Evolutionary conservation across 192 early-diverging fungal genomes (phyloP).

Genomic region (Jimgerdemannia lactiflua): DNA sequence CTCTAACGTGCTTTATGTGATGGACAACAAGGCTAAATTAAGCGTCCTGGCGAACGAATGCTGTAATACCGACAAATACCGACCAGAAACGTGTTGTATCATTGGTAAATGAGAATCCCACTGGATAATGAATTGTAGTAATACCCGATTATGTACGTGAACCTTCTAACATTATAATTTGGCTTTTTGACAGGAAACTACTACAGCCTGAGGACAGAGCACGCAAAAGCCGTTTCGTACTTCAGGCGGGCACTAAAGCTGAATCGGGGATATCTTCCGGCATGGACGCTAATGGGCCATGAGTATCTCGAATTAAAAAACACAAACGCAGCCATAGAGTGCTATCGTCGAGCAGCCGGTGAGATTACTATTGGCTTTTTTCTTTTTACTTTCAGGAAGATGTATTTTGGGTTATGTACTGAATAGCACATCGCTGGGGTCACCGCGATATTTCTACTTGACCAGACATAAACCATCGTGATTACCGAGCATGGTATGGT

Average conservation of each 20-base stretch:
- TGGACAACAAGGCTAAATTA: constrained; percentile 67
- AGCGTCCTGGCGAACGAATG: constrained; percentile 76
- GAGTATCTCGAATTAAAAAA: constrained; percentile 94
- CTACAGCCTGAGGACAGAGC: constrained; percentile 76
- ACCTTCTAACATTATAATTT: not conserved
- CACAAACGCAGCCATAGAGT: constrained; percentile 82
- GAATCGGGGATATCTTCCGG: constrained; percentile 67
- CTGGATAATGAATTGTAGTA: not conserved
- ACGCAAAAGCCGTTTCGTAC: constrained; percentile 81
- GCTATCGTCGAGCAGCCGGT: constrained; percentile 83
- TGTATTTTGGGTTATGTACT: constrained; percentile 3
- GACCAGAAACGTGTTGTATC: constrained; percentile 85
- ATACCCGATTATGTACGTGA: no score
- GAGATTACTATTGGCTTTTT: constrained; percentile 3
- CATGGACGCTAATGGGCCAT: constrained; percentile 95
- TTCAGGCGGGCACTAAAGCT: constrained; percentile 85
- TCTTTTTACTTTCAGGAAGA: not conserved
- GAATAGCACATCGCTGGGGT: not conserved
- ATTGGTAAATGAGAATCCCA: constrained; percentile 38
- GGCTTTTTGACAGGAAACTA: constrained; percentile 71
- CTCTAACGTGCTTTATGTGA: constrained; percentile 85
- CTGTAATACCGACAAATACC: constrained; percentile 67
- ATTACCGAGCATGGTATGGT: constrained; percentile 92
- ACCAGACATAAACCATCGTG: constrained; percentile 67
- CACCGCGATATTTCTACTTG: not conserved